Evolutionary conservation across 225 moss, liverwort and hornwort genomes (phyloP), one percentile per base, ranked within the genome.

Genomic region (Sphagnum contortum): DNA sequence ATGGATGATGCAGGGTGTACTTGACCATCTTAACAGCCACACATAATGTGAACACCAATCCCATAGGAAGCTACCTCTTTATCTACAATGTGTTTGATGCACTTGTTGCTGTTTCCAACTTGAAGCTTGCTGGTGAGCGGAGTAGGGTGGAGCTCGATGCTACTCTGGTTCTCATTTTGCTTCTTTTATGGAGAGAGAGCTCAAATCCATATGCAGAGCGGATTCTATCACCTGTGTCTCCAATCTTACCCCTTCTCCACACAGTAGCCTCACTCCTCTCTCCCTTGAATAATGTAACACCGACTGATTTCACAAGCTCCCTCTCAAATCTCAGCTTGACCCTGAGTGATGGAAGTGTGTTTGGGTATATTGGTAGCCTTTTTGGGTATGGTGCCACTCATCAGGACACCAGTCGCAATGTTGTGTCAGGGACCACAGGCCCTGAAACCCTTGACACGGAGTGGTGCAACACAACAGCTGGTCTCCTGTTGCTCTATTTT

Each of bases 1-100:
- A 49, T 72, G 3, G 51, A 14, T 66, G 64, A 69, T 82, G 88
- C 88, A 93, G 90, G 82, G 82, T 89, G 2, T 91, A 87, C 58
- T 61, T 91, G 68, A 89, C 94, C 54, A 83, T 94, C 69, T 81
- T 94, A 68, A 90, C 81, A 50, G 91, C 90, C 57, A 94, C 94
- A 69, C 82, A 88, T 66, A 94, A 94, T 63, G 94, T 94, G 76
- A 94, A 94, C 70, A 91, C 94, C 50, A 91, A 94, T 61, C 84
- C 88, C 63, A 81, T 91, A 60, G 94, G 91, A 50, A 94, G 91
- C 72, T 94, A 94, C 67, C 79, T 94, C 48, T 89, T 94, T 66
- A 79, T 91, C 64, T 87, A 89, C 73, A 85, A 91, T 67, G 80
- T 90, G 55, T 87, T 89, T 68, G 91, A 91, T 74, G 79, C 88